Evolutionary conservation across 257 asterid species (phyloP), one percentile per base, ranked within the genome.

Genomic region (Primulina tabacum): DNA sequence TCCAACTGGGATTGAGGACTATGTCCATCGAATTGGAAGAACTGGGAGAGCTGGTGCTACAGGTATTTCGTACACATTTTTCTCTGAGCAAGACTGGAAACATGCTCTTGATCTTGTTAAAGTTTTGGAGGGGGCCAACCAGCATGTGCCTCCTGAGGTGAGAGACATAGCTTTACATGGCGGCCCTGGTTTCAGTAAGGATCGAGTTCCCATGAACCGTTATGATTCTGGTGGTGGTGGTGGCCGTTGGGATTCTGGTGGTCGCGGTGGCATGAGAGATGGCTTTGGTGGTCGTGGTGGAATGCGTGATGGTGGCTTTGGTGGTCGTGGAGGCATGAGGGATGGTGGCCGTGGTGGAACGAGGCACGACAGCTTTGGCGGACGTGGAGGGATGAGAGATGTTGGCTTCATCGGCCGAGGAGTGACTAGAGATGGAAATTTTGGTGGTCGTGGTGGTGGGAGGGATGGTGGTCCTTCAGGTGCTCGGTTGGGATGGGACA

Each of bases 11-110:
- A 70, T 92, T 57, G 98, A 92, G 74, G 98, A 92, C 85, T 92
- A 92, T 77, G 98, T 92, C 75, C 98, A 92, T 66, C 95, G 97
- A 57, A 92, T 92, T 65, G 98, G 98, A 77, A 86, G 97, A 81
- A 92, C 98, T 38, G 98, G 97, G 58, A 83, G 98, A 75, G 98
- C 98, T 71, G 98, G 98, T 67, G 98, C 98, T 37, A 87, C 98
- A 1, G 98, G 98, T 32, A 43, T 90, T 24, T 60, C 98, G 8
- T 87, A 85, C 69, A 92, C 98, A 32, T 92, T 92, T 77, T 84
- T 92, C 83, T 88, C 97, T 21, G 96, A 92, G 66, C 98, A 90
- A 80, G 98, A 92, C 77, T 90, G 96, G 95, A 92, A 90, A 75
- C 76, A 87, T 62, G 97, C 97, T 37, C 86, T 95, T 14, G 98